Evolutionary conservation across 352 stramenopile species (phyloP).

Genomic region (Globisporangium heterothallicum): DNA sequence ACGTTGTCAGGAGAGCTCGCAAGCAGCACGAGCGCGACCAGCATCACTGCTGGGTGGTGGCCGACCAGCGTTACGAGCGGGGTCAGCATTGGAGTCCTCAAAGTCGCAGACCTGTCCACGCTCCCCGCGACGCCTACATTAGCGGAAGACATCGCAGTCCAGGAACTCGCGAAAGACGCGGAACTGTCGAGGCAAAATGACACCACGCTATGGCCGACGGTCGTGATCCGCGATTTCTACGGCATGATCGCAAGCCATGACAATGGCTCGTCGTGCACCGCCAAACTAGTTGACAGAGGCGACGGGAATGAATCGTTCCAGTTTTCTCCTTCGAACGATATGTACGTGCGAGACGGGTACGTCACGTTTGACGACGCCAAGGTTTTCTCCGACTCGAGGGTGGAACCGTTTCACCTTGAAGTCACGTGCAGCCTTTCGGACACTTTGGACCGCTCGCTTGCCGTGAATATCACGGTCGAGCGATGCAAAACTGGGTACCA

Average conservation of each 20-base stretch:
- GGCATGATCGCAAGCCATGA: constrained; percentile 41
- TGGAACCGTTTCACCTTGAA: constrained; percentile 29
- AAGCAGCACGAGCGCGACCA: constrained; percentile 36
- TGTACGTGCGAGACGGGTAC: constrained; percentile 32
- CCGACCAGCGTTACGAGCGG: constrained; percentile 52
- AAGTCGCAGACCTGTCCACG: background rate
- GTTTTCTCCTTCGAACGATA: constrained; percentile 30
- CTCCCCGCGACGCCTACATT: background rate
- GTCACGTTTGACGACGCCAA: constrained; percentile 40
- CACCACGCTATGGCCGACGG: constrained; percentile 43
- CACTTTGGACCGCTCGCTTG: constrained; percentile 7
- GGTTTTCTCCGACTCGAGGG: constrained; percentile 26
- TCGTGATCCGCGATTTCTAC: constrained; percentile 61
- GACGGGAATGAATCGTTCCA: constrained; percentile 31
- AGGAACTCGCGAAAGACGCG: background rate
- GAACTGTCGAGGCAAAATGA: constrained; percentile 3
- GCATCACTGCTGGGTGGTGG: constrained; percentile 50
- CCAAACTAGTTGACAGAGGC: constrained; percentile 9
- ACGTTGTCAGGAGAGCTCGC: background rate
- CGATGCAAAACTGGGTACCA: constrained; percentile 56
- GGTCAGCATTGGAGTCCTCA: constrained; percentile 32
- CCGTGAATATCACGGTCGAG: constrained; percentile 40
- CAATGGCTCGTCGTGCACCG: constrained; percentile 16
- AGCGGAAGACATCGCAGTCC: background rate
- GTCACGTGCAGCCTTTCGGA: constrained; percentile 38